phyloP scores from a whole-genome alignment of 2,329 filamentous ascomycete species.

The Trichoderma sp. region DNA sequence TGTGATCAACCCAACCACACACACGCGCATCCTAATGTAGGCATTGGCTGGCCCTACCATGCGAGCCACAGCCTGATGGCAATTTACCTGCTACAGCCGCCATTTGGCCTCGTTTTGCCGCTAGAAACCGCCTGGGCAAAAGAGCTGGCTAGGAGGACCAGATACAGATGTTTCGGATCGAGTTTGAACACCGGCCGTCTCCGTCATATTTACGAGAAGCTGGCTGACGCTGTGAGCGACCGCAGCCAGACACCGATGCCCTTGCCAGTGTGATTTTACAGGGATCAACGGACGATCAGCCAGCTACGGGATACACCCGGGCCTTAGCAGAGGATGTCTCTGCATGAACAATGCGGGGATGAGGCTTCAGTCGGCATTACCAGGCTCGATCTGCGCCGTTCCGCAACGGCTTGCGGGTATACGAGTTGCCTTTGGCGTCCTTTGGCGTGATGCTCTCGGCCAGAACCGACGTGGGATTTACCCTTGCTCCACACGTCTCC shows the following conservation, averaged over 20 bases:
- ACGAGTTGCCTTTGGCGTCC: background rate
- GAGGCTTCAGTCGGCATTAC: constrained; percentile 19
- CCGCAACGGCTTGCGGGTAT: background rate
- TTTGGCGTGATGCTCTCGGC: background rate
- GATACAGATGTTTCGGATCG: background rate
- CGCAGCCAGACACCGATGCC: background rate
- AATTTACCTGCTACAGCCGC: background rate
- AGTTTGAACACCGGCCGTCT: background rate
- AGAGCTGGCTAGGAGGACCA: background rate
- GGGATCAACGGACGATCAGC: constrained; percentile 10
- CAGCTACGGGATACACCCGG: background rate
- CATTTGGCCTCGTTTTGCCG: background rate
- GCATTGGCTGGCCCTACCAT: background rate
- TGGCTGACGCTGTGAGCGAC: constrained; percentile 7
- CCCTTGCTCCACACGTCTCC: background rate
- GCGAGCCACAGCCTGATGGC: background rate
- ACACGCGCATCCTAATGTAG: background rate
- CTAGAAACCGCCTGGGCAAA: background rate
- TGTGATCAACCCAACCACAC: constrained; percentile 14
- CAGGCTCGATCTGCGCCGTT: background rate
- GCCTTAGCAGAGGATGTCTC: constrained; percentile 7
- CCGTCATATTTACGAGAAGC: background rate
- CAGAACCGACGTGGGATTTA: background rate
- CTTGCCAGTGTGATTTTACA: background rate
- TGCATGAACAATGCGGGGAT: constrained; percentile 18